phyloP scores from a whole-genome alignment of 345 rosid species.

The Citrus medica region DNA sequence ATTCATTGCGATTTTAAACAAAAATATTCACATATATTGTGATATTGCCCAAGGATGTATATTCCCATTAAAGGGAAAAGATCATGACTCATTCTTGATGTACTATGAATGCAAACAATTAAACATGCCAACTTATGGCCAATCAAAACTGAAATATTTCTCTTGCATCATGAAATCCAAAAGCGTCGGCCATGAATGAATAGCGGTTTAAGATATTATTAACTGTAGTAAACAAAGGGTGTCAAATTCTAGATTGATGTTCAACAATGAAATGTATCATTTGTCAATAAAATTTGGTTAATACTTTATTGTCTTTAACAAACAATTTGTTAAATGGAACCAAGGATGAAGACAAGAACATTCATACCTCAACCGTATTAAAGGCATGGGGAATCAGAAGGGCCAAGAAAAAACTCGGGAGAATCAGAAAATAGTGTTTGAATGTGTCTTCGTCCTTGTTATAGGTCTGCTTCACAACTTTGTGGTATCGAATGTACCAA shows the following conservation, averaged over 20 bases:
- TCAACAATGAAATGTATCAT: neutral
- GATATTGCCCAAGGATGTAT: neutral
- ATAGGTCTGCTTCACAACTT: constrained; percentile 38
- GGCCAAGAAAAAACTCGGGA: constrained; percentile 24
- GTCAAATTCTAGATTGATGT: neutral
- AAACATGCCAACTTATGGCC: no score
- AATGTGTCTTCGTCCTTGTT: constrained; percentile 34
- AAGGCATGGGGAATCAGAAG: constrained; percentile 25
- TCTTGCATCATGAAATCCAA: neutral
- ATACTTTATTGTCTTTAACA: no score
- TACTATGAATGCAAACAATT: neutral
- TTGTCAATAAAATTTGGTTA: neutral
- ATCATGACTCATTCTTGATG: neutral
- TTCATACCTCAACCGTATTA: constrained; percentile 24
- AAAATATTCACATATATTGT: neutral
- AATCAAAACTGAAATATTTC: neutral
- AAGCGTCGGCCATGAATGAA: neutral
- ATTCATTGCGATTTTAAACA: neutral
- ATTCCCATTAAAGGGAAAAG: neutral
- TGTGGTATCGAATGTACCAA: constrained; percentile 50
- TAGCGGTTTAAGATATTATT: neutral
- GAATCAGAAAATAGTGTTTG: constrained; percentile 28
- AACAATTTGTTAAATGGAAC: neutral
- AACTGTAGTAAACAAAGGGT: neutral
- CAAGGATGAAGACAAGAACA: neutral